phyloP scores from a whole-genome alignment of 805 yeast genomes.

The Kodamaea sagamina region DNA sequence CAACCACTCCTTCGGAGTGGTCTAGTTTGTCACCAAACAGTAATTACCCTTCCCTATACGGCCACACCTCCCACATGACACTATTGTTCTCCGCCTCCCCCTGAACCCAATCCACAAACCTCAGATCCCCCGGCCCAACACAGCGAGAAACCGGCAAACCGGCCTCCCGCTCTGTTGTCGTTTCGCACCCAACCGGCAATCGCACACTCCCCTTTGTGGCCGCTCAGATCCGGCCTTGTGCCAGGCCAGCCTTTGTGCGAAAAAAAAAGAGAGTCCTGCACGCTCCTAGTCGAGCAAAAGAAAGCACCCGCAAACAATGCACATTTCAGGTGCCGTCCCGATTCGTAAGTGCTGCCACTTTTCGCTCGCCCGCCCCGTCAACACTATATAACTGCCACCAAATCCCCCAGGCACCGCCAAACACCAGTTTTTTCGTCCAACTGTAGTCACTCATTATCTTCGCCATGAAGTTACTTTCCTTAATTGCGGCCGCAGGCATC shows the following conservation, averaged over 20 bases:
- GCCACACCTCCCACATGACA: too few relatives aligned
- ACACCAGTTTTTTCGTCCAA: slow-evolving; percentile 11
- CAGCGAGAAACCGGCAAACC: too few relatives aligned
- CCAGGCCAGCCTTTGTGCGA: neutral
- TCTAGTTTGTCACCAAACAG: too few relatives aligned
- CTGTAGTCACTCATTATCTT: slow-evolving; percentile 31
- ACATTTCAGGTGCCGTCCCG: neutral
- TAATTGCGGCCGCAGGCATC: slow-evolving; percentile 29
- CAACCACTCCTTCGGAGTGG: too few relatives aligned
- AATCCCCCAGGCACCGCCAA: neutral
- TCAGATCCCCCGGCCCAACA: too few relatives aligned
- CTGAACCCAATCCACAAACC: too few relatives aligned
- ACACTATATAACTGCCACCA: too few relatives aligned
- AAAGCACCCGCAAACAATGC: neutral
- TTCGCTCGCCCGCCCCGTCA: neutral
- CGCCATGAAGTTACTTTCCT: slow-evolving; percentile 31
- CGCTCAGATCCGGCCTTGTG: neutral
- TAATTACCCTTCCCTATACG: too few relatives aligned
- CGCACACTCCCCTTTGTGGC: neutral
- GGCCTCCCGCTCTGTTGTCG: too few relatives aligned
- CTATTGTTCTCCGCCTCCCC: too few relatives aligned
- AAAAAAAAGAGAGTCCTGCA: too few relatives aligned
- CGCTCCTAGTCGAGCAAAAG: slow-evolving; percentile 5
- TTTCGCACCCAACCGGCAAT: neutral
- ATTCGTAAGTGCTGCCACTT: too few relatives aligned